These are phyloP conservation scores for Prunus salicina DNA, from an alignment of 306 rosid species.

Conservation along the genomic window DNA sequence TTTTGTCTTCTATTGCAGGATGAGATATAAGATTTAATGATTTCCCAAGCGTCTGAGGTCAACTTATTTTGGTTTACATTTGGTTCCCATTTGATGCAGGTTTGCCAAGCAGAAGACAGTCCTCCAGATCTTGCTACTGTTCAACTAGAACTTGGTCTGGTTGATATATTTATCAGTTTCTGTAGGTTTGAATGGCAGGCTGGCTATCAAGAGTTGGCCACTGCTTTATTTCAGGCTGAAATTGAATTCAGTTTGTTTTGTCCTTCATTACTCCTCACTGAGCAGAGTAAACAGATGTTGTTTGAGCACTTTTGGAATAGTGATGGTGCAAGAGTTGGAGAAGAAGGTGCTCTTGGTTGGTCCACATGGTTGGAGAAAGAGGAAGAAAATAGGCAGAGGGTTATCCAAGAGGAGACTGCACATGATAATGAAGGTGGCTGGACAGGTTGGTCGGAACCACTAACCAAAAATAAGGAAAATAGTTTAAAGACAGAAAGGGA, in stretches of 20 bases:
- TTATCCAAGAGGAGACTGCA: conserved; percentile 55
- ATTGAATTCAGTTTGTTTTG: conserved; percentile 86
- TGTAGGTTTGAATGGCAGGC: conserved; percentile 96
- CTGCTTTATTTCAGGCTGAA: conserved; percentile 95
- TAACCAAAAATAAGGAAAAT: conserved; percentile 41
- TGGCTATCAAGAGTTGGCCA: conserved; percentile 87
- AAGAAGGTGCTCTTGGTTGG: conserved; percentile 93
- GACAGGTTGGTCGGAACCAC: conserved; percentile 97
- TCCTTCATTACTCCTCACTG: conserved; percentile 79
- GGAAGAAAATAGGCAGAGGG: conserved; percentile 80
- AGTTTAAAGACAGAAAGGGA: conserved; percentile 31
- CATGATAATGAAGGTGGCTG: conserved; percentile 70
- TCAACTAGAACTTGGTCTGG: conserved; percentile 88
- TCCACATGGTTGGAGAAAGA: conserved; percentile 90
- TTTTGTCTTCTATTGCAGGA: not conserved
- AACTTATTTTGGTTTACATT: not conserved
- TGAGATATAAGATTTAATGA: not conserved
- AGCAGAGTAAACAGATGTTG: conserved; percentile 71
- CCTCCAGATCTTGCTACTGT: conserved; percentile 49
- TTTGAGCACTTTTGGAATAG: conserved; percentile 89
- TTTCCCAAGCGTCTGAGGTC: not conserved
- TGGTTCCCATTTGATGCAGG: conserved; percentile 43
- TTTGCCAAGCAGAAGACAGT: conserved; percentile 39
- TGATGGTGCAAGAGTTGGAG: conserved; percentile 84
- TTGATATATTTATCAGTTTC: conserved; percentile 79